phyloP scores from a whole-genome alignment of 495 filamentous ascomycete species.

The Niebla homalea region DNA sequence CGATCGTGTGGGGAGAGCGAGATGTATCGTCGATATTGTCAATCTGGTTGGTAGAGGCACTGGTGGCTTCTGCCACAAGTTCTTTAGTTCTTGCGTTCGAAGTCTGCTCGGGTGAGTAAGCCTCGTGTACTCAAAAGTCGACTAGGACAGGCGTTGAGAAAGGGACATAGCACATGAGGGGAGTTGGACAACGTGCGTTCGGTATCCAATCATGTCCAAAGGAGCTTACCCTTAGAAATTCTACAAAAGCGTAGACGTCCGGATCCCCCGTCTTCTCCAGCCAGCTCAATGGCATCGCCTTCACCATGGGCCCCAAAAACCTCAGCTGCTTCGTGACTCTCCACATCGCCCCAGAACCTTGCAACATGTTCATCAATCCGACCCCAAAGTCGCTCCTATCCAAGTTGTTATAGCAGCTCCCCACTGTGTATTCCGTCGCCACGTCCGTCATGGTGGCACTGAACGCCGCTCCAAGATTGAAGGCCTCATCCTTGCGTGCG shows the following conservation, averaged over 20 bases:
- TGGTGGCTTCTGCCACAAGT: constrained; percentile 7
- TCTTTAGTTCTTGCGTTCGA: constrained; percentile 10
- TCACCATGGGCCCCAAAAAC: constrained; percentile 15
- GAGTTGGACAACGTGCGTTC: no score
- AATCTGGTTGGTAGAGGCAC: no score
- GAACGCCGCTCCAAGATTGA: constrained; percentile 22
- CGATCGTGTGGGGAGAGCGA: constrained; percentile 10
- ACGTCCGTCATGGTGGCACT: constrained; percentile 15
- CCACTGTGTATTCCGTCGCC: constrained; percentile 18
- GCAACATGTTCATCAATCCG: constrained; percentile 5
- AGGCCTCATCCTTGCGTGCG: constrained; percentile 1
- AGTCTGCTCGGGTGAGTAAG: not conserved
- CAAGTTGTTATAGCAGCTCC: constrained; percentile 17
- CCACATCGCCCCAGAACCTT: constrained; percentile 16
- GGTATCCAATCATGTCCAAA: no score
- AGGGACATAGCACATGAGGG: no score
- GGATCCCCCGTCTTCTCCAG: constrained; percentile 14
- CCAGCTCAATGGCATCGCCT: constrained; percentile 15
- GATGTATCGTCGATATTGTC: no score
- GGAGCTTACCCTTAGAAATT: constrained; percentile 14
- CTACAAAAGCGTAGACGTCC: constrained; percentile 15
- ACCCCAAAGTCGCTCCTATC: constrained; percentile 19
- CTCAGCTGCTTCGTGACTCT: constrained; percentile 18
- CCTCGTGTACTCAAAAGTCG: no score
- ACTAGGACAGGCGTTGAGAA: no score